A percentile compares a stretch with the other conserved stretches of the same genome.
Conservation (phyloP, 257 asterid species). For the Eucommia ulmoides region DNA sequence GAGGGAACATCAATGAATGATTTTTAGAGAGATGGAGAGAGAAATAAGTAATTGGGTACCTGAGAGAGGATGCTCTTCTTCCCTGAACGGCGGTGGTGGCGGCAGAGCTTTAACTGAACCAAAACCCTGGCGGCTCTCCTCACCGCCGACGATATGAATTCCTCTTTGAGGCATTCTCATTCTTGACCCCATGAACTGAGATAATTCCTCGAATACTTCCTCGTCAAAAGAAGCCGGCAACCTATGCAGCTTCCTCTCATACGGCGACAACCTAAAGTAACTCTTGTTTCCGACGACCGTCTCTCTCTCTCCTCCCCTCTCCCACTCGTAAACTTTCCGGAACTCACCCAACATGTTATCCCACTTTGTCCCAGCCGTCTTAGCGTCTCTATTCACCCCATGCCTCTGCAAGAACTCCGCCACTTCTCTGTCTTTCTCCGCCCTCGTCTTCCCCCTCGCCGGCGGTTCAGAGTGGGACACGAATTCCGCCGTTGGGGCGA, state of each 20-base stretch:
- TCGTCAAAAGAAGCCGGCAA: conserved; percentile 47
- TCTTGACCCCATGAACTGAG: conserved; percentile 36
- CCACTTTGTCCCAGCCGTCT: conserved; percentile 46
- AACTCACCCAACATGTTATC: conserved; percentile 45
- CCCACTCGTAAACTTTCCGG: conserved; percentile 43
- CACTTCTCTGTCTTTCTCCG: conserved; percentile 35
- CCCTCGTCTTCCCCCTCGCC: conserved; percentile 34
- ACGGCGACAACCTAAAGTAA: conserved; percentile 34
- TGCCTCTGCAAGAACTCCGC: conserved; percentile 30
- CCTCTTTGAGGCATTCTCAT: conserved; percentile 21
- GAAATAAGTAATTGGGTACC: conserved; percentile 9
- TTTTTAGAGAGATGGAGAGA: too few relatives aligned
- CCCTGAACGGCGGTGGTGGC: conserved; percentile 18
- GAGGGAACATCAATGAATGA: not conserved
- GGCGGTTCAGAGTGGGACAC: not conserved
- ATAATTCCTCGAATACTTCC: conserved; percentile 36
- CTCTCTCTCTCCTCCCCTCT: conserved; percentile 36
- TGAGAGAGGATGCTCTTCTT: conserved; percentile 16
- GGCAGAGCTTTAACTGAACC: conserved; percentile 12
- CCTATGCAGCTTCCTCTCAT: conserved; percentile 33
- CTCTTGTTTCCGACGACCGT: conserved; percentile 33
- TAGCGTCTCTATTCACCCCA: conserved; percentile 34
- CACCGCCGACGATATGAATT: conserved; percentile 10
- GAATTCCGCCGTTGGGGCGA: conserved; percentile 2
- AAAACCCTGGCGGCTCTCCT: conserved; percentile 10